These are phyloP conservation scores for Cyclotella choctawhatcheeana DNA, from an alignment of 108 stramenopile genomes.

Conservation along the genomic window DNA sequence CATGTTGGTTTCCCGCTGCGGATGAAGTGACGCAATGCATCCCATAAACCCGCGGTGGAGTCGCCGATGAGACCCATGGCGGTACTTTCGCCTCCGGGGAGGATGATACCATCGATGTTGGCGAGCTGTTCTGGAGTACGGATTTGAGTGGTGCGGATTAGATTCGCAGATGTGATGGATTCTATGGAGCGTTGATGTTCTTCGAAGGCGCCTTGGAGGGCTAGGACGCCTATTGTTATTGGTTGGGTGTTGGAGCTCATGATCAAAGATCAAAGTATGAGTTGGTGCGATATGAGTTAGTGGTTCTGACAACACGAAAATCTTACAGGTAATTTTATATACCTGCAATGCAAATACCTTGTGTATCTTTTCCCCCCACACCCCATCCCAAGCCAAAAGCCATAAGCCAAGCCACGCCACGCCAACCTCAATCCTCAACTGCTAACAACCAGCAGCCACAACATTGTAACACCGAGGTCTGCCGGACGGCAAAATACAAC, in stretches of 20 bases:
- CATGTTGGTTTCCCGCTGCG: constrained; percentile 81
- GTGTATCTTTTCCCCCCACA: too few relatives aligned
- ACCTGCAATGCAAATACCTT: too few relatives aligned
- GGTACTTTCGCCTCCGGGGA: constrained; percentile 99
- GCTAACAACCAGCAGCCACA: too few relatives aligned
- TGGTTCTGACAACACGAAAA: too few relatives aligned
- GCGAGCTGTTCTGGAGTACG: constrained; percentile 82
- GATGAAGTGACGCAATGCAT: constrained; percentile 77
- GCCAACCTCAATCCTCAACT: too few relatives aligned
- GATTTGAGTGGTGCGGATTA: constrained; percentile 59
- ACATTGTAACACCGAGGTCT: too few relatives aligned
- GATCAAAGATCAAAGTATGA: too few relatives aligned
- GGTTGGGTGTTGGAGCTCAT: constrained; percentile 8
- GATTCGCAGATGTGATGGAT: constrained; percentile 31
- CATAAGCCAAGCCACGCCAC: too few relatives aligned
- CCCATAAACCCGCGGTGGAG: constrained; percentile 61
- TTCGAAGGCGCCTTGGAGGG: constrained; percentile 96
- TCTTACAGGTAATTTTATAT: too few relatives aligned
- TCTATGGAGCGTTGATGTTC: constrained; percentile 89
- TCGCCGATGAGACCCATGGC: constrained; percentile 95
- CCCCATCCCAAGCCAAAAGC: too few relatives aligned
- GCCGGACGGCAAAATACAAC: too few relatives aligned
- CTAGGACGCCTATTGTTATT: constrained; percentile 86
- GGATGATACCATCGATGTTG: constrained; percentile 88
- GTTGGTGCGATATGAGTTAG: too few relatives aligned